phyloP scores from a whole-genome alignment of 2,329 filamentous ascomycete species.

The Cercospora sp. region DNA sequence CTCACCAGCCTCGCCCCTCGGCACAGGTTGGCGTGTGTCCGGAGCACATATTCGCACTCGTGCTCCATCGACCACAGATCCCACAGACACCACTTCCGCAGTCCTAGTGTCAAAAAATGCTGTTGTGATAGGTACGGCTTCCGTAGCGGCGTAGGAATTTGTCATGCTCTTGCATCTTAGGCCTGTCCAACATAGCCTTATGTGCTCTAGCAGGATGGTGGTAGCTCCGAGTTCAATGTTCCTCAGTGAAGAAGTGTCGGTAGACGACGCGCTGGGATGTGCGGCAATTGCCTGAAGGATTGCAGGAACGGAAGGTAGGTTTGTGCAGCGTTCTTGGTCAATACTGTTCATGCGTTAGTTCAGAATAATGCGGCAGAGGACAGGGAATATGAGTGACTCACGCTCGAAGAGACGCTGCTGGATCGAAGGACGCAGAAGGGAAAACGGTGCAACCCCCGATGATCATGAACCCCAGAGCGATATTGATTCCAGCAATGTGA shows the following conservation, averaged over 20 bases:
- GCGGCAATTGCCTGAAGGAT: conserved; percentile 9
- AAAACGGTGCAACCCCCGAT: not conserved
- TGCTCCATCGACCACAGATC: not conserved
- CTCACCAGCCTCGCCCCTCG: conserved; percentile 19
- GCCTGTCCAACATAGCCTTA: conserved; percentile 2
- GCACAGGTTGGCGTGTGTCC: conserved; percentile 11
- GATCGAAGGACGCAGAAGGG: conserved; percentile 2
- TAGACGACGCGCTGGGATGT: not conserved
- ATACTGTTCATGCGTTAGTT: not conserved
- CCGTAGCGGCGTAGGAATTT: not conserved
- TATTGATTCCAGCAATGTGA: conserved; percentile 6
- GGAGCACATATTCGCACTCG: conserved; percentile 13
- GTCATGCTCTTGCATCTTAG: conserved; percentile 13
- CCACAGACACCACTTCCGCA: not conserved
- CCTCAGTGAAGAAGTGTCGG: not conserved
- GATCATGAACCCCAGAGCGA: conserved; percentile 3
- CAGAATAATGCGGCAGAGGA: not conserved
- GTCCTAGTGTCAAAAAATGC: not conserved
- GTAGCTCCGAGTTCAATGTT: conserved; percentile 3
- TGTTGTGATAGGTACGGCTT: not conserved
- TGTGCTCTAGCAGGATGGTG: conserved; percentile 1
- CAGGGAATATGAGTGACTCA: not conserved
- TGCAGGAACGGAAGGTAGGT: conserved; percentile 4
- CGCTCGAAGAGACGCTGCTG: conserved; percentile 7
- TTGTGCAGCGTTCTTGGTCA: not conserved